Percentiles rank a stretch among this genome's conserved stretches.
Evolutionary conservation across 1,284 basidiomycete genomes (phyloP).

Genomic region (Vanrija sp.): DNA sequence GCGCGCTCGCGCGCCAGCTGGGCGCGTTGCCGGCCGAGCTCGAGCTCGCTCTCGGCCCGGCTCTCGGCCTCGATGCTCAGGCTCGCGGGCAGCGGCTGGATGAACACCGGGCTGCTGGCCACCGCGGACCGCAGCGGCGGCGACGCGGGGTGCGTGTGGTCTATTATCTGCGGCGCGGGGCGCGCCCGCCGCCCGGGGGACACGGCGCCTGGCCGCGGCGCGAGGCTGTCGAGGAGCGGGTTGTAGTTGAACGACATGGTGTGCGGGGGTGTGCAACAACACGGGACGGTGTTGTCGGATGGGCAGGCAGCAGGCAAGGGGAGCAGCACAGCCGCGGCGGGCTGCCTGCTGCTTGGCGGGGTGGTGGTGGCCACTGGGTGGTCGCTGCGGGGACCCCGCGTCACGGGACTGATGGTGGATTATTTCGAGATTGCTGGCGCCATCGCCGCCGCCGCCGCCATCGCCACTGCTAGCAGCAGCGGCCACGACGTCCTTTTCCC

Average conservation of each 20-base stretch:
- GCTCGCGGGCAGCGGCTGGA: constrained; percentile 36
- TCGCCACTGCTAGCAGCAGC: neutral
- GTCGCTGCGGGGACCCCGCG: neutral
- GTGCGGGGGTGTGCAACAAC: neutral
- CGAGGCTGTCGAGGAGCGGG: neutral
- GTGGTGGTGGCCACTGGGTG: no score
- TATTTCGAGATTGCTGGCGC: neutral
- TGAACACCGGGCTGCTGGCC: constrained; percentile 34
- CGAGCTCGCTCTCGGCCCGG: constrained; percentile 35
- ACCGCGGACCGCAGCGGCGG: constrained; percentile 1
- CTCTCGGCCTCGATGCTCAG: constrained; percentile 28
- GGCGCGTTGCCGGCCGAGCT: constrained; percentile 37
- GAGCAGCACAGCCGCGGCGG: neutral
- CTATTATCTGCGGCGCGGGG: neutral
- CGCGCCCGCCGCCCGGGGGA: neutral
- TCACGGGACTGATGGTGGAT: neutral
- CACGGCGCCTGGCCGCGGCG: neutral
- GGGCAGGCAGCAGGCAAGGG: neutral
- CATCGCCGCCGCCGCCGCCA: neutral
- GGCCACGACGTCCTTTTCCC: no score
- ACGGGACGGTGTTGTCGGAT: neutral
- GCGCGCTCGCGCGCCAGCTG: constrained; percentile 31
- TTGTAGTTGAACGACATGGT: neutral
- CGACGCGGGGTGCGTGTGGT: neutral
- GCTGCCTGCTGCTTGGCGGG: no score